These are phyloP conservation scores for Aspergillus spinulosporus DNA, from an alignment of 2,329 filamentous ascomycete species.

Conservation along the genomic window DNA sequence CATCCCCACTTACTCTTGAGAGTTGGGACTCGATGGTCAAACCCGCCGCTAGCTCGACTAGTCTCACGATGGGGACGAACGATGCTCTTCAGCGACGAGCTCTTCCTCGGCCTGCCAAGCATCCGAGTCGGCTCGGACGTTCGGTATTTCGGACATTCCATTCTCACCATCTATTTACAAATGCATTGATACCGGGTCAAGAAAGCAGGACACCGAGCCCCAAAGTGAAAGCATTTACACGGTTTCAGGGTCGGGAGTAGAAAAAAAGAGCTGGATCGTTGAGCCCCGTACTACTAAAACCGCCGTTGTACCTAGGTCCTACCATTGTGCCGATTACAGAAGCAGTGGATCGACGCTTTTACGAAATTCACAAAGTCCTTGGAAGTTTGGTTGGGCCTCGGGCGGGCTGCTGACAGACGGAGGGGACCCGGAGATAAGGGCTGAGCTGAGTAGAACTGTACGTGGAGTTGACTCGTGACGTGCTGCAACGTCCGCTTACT, in stretches of 20 bases:
- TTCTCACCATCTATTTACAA: not conserved
- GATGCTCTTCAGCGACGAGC: not conserved
- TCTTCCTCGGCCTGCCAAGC: not conserved
- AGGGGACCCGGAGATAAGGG: not conserved
- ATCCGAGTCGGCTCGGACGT: not conserved
- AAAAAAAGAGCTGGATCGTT: not conserved
- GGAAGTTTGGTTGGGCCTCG: not conserved
- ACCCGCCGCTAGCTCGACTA: conserved; percentile 1
- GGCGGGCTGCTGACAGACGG: not conserved
- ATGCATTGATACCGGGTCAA: not conserved
- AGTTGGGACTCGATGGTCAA: not conserved
- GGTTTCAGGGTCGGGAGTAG: too few relatives aligned
- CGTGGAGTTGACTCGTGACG: conserved; percentile 1
- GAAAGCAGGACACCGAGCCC: not conserved
- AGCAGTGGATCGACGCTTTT: not conserved
- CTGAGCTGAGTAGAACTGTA: not conserved
- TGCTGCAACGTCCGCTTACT: conserved; percentile 3
- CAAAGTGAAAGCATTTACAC: too few relatives aligned
- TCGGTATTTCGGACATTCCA: conserved; percentile 3
- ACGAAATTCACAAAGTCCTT: not conserved
- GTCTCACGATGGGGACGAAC: not conserved
- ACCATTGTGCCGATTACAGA: not conserved
- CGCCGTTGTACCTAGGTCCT: not conserved
- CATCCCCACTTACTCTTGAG: not conserved
- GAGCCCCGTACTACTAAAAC: too few relatives aligned